phyloP scores from a whole-genome alignment of 257 asterid species.

The Galeopsis tetrahit region DNA sequence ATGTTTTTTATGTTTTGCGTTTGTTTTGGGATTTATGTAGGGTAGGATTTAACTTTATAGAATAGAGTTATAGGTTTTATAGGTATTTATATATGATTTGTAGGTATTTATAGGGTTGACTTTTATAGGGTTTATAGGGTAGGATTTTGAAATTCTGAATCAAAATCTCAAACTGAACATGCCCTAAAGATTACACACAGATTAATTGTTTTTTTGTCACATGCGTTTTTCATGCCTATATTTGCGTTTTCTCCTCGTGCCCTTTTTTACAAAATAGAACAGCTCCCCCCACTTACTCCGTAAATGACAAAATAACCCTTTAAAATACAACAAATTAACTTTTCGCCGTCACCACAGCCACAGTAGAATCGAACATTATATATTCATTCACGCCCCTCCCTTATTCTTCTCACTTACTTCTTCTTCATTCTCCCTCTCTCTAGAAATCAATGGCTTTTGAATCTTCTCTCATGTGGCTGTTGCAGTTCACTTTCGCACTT shows the following conservation, averaged over 20 bases:
- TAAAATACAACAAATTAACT: not conserved
- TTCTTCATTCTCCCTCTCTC: not conserved
- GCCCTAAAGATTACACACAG: not conserved
- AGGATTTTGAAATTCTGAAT: no score
- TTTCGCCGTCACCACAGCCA: not conserved
- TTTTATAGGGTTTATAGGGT: no score
- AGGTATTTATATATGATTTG: no score
- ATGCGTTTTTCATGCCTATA: slow-evolving; percentile 43
- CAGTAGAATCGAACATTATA: slow-evolving; percentile 30
- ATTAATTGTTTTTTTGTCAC: slow-evolving; percentile 18
- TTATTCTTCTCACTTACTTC: slow-evolving; percentile 17
- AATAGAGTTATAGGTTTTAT: no score
- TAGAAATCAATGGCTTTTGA: slow-evolving; percentile 32
- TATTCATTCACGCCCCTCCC: slow-evolving; percentile 29
- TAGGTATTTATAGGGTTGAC: no score
- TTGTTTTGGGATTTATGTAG: no score
- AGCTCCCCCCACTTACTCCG: not conserved
- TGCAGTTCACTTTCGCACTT: slow-evolving; percentile 36
- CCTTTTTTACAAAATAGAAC: not conserved
- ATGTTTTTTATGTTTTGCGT: no score
- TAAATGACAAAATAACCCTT: slow-evolving; percentile 4
- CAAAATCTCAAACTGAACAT: no score
- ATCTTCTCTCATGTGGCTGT: slow-evolving; percentile 23
- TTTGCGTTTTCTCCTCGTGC: slow-evolving; percentile 29
- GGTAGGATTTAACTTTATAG: no score